phyloP scores from a whole-genome alignment of 1,139 yeast species.

The Kodamaea anthophila region DNA sequence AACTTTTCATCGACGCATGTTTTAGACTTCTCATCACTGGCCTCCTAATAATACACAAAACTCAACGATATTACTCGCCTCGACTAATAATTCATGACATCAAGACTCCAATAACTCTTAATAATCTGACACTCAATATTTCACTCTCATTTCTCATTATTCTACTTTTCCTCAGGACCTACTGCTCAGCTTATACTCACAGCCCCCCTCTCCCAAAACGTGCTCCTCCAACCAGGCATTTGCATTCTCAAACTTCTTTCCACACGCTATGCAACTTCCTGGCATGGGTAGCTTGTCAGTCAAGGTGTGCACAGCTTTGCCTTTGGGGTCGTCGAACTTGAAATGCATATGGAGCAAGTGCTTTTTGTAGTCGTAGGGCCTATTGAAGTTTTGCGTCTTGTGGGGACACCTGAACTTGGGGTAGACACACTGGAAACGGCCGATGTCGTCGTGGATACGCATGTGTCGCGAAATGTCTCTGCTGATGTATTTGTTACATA shows the following conservation, averaged over 20 bases:
- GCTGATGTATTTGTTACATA: constrained; percentile 39
- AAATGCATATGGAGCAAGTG: constrained; percentile 42
- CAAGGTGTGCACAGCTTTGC: constrained; percentile 36
- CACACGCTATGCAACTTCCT: constrained; percentile 39
- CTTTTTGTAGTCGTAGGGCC: constrained; percentile 46
- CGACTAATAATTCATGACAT: no score
- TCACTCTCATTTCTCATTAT: background rate
- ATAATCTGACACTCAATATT: no score
- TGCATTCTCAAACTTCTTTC: constrained; percentile 24
- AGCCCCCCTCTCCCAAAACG: constrained; percentile 25
- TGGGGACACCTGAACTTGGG: constrained; percentile 39
- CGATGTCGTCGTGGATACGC: constrained; percentile 43
- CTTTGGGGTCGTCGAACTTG: constrained; percentile 39
- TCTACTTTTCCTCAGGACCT: constrained; percentile 1
- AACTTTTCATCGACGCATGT: no score
- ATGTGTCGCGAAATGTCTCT: constrained; percentile 42
- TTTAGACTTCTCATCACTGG: no score
- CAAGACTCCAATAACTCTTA: no score
- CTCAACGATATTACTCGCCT: no score
- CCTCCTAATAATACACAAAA: no score
- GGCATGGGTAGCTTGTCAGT: constrained; percentile 37
- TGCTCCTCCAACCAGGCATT: constrained; percentile 39
- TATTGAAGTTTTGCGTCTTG: constrained; percentile 39
- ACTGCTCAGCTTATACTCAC: no score
- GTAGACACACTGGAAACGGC: constrained; percentile 41